A percentile compares a stretch with the other conserved stretches of the same genome.
These are phyloP conservation scores for Kentomonas sorsogonicus DNA, from an alignment of 208 protist species.

Conservation along the genomic window DNA sequence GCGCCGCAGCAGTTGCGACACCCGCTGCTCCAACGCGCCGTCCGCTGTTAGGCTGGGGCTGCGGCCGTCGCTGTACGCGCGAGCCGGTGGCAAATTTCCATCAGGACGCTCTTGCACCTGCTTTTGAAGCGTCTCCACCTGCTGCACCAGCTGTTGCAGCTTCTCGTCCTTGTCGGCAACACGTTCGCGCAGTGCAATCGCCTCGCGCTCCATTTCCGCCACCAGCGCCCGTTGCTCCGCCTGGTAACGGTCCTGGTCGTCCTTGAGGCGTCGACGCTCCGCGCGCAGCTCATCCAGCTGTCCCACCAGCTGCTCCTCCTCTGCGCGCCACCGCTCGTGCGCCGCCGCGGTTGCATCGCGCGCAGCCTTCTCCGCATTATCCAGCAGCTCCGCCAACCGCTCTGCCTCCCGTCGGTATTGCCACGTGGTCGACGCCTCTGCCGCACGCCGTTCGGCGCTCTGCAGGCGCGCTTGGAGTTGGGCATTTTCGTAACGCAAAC, in stretches of 20 bases:
- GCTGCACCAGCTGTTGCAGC: conserved; percentile 12
- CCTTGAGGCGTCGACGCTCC: conserved; percentile 27
- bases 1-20: conserved; percentile 14
- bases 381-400: conserved; percentile 28
- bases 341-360: conserved; percentile 19
- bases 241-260: conserved; percentile 21
- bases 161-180: conserved; percentile 6
- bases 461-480: conserved; percentile 33
- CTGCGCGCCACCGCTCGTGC: conserved; percentile 26
- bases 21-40: conserved; percentile 19
- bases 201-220: conserved; percentile 28
- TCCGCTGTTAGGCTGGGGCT: background rate
- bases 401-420: conserved; percentile 63
- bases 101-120: background rate
- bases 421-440: conserved; percentile 9
- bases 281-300: conserved; percentile 57
- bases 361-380: conserved; percentile 11
- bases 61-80: background rate
- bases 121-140: conserved; percentile 15
- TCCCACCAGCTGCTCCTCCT: conserved; percentile 54
- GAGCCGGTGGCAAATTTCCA: background rate
- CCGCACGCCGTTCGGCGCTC: conserved; percentile 28
- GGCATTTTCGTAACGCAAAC: conserved; percentile 41
- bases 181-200: conserved; percentile 10
- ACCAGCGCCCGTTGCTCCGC: conserved; percentile 29